Conservation (phyloP, 2,329 filamentous ascomycete genomes). For the Epichloe festucae region DNA sequence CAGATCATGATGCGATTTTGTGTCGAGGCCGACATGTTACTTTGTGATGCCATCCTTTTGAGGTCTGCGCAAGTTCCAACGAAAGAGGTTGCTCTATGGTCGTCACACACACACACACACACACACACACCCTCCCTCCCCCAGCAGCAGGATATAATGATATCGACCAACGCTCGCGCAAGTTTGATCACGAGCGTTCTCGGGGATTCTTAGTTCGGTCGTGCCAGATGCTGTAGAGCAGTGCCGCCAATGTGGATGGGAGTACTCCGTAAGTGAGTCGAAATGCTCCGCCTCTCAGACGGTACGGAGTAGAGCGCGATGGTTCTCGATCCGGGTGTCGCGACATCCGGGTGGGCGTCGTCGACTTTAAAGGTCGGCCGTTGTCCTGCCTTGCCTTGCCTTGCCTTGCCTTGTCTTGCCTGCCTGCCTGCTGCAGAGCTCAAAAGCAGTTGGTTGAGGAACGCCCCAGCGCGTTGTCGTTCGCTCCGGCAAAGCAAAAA, state of each 20-base stretch:
- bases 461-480: too few relatives aligned
- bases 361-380: background rate
- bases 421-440: too few relatives aligned
- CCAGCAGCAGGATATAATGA: background rate
- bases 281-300: too few relatives aligned
- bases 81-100: too few relatives aligned
- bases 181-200: background rate
- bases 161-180: background rate
- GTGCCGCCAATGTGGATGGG: too few relatives aligned
- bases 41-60: background rate
- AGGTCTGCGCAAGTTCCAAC: background rate
- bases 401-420: background rate
- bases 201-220: background rate
- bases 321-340: background rate
- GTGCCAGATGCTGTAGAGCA: background rate
- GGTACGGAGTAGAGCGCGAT: background rate
- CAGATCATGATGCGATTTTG: conserved; percentile 32
- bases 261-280: too few relatives aligned
- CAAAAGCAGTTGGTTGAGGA: too few relatives aligned
- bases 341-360: background rate
- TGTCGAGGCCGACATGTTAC: conserved; percentile 4
- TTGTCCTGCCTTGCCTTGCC: background rate
- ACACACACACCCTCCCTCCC: too few relatives aligned
- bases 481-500: too few relatives aligned
- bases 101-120: too few relatives aligned